These are phyloP conservation scores for Metarhizium guizhouense DNA, from an alignment of 2,329 filamentous ascomycete species.

Conservation along the genomic window DNA sequence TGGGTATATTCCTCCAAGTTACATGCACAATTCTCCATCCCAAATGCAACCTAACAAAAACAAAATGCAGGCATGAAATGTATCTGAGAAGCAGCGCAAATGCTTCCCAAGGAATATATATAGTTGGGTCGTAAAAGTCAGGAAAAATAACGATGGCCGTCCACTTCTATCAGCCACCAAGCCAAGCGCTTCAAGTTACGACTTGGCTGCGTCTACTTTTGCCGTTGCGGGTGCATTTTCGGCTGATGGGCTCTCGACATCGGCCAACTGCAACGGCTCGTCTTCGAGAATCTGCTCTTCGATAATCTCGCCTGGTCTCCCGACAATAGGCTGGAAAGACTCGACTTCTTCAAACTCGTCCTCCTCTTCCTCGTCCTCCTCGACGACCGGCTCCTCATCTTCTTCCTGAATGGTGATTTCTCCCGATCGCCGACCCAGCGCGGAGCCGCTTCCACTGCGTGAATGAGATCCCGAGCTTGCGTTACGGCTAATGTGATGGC, in stretches of 20 bases:
- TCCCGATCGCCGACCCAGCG: conserved; percentile 57
- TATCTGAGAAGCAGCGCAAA: neutral
- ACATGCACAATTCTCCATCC: neutral
- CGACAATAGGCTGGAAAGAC: conserved; percentile 43
- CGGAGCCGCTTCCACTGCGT: conserved; percentile 53
- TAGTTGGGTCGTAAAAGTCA: neutral
- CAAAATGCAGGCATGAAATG: neutral
- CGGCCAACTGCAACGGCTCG: conserved; percentile 11
- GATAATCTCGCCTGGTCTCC: conserved; percentile 32
- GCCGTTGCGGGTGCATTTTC: neutral
- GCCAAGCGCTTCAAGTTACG: neutral
- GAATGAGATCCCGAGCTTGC: conserved; percentile 31
- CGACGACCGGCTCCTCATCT: conserved; percentile 42
- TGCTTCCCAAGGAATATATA: neutral
- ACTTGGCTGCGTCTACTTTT: neutral
- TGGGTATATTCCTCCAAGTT: conserved; percentile 4
- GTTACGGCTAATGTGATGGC: conserved; percentile 29
- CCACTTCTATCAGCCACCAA: neutral
- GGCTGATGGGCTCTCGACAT: neutral
- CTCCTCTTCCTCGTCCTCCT: conserved; percentile 23
- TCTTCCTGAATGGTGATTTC: conserved; percentile 65
- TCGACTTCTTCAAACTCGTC: conserved; percentile 51
- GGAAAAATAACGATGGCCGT: neutral
- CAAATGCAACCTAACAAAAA: neutral
- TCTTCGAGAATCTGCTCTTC: conserved; percentile 40